Conservation (phyloP, 129 eudicot species). For the Flaveria brownii region DNA sequence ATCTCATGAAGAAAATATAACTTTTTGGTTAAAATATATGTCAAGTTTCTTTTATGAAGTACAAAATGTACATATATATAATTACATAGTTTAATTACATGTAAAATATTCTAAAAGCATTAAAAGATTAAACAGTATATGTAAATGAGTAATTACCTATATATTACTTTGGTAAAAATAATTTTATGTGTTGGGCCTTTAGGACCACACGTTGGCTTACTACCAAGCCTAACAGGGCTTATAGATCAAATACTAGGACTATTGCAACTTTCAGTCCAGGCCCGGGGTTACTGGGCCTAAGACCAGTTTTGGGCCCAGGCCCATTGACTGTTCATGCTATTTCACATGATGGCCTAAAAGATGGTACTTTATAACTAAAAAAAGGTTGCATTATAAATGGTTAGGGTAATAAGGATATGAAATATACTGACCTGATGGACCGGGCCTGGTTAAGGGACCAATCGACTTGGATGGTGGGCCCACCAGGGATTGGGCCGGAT, state of each 20-base stretch:
- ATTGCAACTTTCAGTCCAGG: no score
- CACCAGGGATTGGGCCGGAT: constrained; percentile 85
- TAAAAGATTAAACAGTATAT: background rate
- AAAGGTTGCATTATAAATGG: no score
- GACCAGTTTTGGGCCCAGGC: no score
- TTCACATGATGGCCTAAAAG: background rate
- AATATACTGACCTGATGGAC: constrained; percentile 51
- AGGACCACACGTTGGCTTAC: background rate
- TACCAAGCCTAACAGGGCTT: background rate
- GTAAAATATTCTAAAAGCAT: background rate
- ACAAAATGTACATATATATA: background rate
- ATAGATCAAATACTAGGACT: background rate
- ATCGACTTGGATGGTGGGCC: constrained; percentile 85
- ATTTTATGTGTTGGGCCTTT: background rate
- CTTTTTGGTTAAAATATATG: background rate
- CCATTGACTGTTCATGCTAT: no score
- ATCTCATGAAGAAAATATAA: background rate
- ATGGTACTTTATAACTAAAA: no score
- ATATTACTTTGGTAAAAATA: background rate
- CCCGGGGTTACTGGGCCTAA: no score
- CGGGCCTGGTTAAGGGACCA: constrained; percentile 99
- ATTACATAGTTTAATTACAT: background rate
- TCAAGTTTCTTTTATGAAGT: background rate
- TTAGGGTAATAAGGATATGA: background rate
- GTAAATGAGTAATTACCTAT: background rate